These are phyloP conservation scores for Arctium lappa DNA, from an alignment of 129 eudicot genomes.

Conservation along the genomic window DNA sequence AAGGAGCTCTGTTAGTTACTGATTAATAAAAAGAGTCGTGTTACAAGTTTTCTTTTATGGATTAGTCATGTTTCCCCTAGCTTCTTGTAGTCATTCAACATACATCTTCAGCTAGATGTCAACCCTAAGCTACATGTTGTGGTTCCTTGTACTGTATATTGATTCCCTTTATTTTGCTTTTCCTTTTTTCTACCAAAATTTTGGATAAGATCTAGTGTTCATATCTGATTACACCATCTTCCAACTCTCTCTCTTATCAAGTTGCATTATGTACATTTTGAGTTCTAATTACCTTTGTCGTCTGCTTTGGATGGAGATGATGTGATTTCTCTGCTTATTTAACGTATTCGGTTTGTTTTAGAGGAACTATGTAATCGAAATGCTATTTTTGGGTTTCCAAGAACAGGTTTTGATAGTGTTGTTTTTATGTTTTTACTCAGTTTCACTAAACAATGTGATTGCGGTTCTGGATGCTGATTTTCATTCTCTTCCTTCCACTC, in stretches of 20 bases:
- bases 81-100: not conserved
- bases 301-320: slow-evolving; percentile 1
- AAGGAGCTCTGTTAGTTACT: not conserved
- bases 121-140: not conserved
- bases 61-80: not conserved
- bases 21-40: not conserved
- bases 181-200: not conserved
- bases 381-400: not conserved
- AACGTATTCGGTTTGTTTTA: not conserved
- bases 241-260: not conserved
- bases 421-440: slow-evolving; percentile 38
- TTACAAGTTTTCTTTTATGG: not conserved
- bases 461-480: slow-evolving; percentile 98
- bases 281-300: not conserved
- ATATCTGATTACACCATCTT: not conserved
- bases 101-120: not conserved
- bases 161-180: not conserved
- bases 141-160: not conserved
- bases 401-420: slow-evolving; percentile 6
- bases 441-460: slow-evolving; percentile 90
- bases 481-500: slow-evolving; percentile 96
- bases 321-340: not conserved
- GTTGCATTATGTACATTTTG: not conserved
- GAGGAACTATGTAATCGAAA: not conserved
- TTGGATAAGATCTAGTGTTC: not conserved